Evolutionary conservation across 352 stramenopile genomes (phyloP).

Genomic region (Phytophthora lateralis): DNA sequence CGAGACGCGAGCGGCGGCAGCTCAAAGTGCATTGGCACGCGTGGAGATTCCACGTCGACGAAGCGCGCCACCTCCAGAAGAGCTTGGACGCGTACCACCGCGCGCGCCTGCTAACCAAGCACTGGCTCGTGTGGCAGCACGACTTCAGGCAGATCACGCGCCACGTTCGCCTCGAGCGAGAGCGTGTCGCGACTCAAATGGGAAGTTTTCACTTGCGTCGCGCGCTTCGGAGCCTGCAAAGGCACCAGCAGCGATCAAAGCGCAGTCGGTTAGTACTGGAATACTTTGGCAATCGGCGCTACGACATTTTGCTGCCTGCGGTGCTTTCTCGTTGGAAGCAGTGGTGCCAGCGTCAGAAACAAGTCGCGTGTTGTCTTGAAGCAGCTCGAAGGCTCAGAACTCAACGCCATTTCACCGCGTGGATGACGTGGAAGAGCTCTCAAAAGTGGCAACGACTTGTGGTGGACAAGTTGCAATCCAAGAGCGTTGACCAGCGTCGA

Average conservation of each 20-base stretch:
- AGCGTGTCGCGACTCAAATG: conserved; percentile 11
- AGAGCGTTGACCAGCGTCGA: conserved; percentile 4
- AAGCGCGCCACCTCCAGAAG: conserved; percentile 45
- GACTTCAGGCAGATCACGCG: conserved; percentile 38
- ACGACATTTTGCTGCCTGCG: conserved; percentile 30
- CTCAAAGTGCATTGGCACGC: conserved; percentile 52
- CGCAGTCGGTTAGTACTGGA: conserved; percentile 40
- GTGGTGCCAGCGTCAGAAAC: conserved; percentile 17
- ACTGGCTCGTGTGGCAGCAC: conserved; percentile 63
- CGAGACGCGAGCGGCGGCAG: conserved; percentile 43
- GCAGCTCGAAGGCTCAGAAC: conserved; percentile 6
- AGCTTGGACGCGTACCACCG: conserved; percentile 55
- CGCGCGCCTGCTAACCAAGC: conserved; percentile 62
- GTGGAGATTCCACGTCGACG: conserved; percentile 45
- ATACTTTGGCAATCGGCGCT: conserved; percentile 42
- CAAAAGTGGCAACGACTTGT: conserved; percentile 24
- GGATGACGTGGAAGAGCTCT: conserved; percentile 16
- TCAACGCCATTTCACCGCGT: conserved; percentile 11
- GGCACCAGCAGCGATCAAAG: conserved; percentile 25
- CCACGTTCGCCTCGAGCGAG: conserved; percentile 1
- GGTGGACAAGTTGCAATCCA: conserved; percentile 14
- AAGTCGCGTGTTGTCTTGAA: conserved; percentile 6
- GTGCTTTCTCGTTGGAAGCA: conserved; percentile 27
- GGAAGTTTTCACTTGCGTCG: conserved; percentile 21
- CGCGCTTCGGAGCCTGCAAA: conserved; percentile 9